These are phyloP conservation scores for Entonaema liquescens DNA, from an alignment of 495 filamentous ascomycete species.

Conservation along the genomic window DNA sequence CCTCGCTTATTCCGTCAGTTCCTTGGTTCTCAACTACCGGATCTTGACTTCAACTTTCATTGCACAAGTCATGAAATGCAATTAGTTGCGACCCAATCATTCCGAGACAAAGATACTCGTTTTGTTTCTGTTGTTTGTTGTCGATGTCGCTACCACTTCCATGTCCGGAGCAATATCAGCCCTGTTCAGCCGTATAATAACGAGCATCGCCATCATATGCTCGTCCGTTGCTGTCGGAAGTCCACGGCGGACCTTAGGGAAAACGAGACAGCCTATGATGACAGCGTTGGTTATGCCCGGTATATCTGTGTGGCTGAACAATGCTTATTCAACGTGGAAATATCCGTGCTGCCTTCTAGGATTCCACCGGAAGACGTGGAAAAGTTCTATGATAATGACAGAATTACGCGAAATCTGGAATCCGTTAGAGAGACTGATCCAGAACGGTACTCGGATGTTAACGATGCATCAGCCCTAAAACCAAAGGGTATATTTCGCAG, in stretches of 20 bases:
- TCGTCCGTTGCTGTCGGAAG: constrained; percentile 22
- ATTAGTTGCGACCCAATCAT: constrained; percentile 34
- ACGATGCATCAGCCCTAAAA: constrained; percentile 55
- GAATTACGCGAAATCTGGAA: constrained; percentile 63
- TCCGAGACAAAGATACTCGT: neutral
- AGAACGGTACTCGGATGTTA: constrained; percentile 64
- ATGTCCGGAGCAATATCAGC: constrained; percentile 27
- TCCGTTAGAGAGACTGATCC: constrained; percentile 64
- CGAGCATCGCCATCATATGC: constrained; percentile 42
- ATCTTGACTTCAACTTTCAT: constrained; percentile 6
- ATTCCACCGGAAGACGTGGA: constrained; percentile 44
- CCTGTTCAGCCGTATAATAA: constrained; percentile 1
- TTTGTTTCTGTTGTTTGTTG: constrained; percentile 40
- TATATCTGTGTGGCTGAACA: constrained; percentile 69
- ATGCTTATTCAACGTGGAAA: constrained; percentile 64
- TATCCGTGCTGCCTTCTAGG: constrained; percentile 62
- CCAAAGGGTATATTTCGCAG: constrained; percentile 64
- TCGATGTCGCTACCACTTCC: constrained; percentile 39
- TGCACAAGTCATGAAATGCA: constrained; percentile 42
- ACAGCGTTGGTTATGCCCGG: constrained; percentile 28
- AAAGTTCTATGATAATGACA: constrained; percentile 63
- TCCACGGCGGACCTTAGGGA: neutral
- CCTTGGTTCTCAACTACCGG: constrained; percentile 25
- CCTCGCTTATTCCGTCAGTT: constrained; percentile 39
- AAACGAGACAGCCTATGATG: constrained; percentile 8